Conservation (phyloP, 805 yeast species). For the Priceomyces carsonii region DNA sequence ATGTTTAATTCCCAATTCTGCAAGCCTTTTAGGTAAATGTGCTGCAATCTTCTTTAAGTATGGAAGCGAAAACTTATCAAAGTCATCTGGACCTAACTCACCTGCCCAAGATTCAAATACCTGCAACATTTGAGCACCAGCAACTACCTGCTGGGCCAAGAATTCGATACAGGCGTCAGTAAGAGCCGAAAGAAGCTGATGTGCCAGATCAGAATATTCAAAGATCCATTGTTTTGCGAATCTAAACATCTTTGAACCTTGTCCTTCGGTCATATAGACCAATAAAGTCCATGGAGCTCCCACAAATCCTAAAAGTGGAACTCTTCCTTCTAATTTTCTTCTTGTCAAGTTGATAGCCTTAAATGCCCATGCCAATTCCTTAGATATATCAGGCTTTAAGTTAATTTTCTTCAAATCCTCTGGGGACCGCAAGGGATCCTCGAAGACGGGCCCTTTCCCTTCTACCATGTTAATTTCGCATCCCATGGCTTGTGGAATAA, state of each 20-base stretch:
- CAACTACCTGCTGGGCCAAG: conserved; percentile 89
- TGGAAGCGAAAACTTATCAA: conserved; percentile 85
- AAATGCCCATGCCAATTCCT: conserved; percentile 91
- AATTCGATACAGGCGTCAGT: conserved; percentile 92
- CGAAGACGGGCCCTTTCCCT: conserved; percentile 92
- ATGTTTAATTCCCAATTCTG: conserved; percentile 69
- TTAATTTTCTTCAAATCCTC: conserved; percentile 62
- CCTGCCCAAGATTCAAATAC: conserved; percentile 99
- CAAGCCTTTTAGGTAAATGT: conserved; percentile 65
- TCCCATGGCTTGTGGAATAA: conserved; percentile 98
- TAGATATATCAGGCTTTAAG: conserved; percentile 66
- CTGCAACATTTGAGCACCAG: conserved; percentile 98
- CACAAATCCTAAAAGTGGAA: conserved; percentile 91
- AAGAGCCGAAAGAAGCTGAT: conserved; percentile 67
- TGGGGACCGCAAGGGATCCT: conserved; percentile 78
- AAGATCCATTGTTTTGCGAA: conserved; percentile 92
- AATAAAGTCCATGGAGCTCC: conserved; percentile 98
- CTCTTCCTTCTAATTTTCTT: conserved; percentile 80
- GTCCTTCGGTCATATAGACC: conserved; percentile 98
- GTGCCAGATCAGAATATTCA: conserved; percentile 71
- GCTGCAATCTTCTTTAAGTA: conserved; percentile 75
- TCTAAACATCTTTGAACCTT: conserved; percentile 88
- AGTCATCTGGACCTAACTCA: conserved; percentile 88
- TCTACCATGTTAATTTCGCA: conserved; percentile 92
- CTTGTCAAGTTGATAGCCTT: conserved; percentile 92